Conservation (phyloP, 148 eudicot genomes). For the Rhododendron mucronatum region DNA sequence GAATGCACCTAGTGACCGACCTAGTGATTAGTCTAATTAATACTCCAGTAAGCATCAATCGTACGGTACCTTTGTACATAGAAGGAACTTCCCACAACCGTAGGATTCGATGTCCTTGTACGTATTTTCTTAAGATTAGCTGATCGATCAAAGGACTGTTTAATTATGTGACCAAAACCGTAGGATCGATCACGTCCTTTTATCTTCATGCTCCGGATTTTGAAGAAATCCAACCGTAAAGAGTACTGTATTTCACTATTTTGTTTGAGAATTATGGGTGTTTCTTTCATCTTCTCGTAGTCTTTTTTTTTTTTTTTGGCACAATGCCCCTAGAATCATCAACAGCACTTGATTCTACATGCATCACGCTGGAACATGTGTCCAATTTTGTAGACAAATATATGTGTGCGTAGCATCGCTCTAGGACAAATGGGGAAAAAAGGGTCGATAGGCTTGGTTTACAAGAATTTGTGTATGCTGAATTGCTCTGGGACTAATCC, state of each 20-base stretch:
- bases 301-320: no score
- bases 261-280: no score
- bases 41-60: background rate
- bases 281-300: no score
- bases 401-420: background rate
- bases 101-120: background rate
- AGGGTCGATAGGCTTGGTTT: background rate
- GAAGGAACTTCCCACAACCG: background rate
- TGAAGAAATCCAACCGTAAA: no score
- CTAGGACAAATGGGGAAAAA: background rate
- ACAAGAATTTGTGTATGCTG: no score
- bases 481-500: no score
- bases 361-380: background rate
- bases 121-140: background rate
- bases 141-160: background rate
- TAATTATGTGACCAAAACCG: background rate
- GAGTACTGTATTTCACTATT: no score
- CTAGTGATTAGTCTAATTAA: background rate
- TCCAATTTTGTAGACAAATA: background rate
- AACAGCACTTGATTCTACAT: background rate
- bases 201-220: no score
- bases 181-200: no score
- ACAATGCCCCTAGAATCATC: background rate
- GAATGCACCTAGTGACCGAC: background rate
- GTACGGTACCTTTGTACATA: background rate